These are phyloP conservation scores for Didymella exigua DNA, from an alignment of 2,329 filamentous ascomycete genomes.

Conservation along the genomic window DNA sequence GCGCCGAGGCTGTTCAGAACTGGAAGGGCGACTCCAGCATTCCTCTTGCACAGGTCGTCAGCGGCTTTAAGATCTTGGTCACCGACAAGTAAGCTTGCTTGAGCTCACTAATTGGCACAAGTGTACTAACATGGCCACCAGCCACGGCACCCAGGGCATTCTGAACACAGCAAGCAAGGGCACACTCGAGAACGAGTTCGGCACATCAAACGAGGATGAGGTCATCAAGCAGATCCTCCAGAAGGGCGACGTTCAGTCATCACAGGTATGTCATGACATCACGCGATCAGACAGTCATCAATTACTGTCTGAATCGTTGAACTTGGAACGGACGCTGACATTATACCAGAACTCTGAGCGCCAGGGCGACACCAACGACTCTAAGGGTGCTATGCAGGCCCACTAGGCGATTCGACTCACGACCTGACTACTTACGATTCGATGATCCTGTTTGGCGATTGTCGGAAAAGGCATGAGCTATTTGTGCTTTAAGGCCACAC, in stretches of 20 bases:
- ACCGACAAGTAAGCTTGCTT: slow-evolving; percentile 77
- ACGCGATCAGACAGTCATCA: neutral
- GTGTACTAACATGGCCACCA: slow-evolving; percentile 45
- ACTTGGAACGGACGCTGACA: slow-evolving; percentile 12
- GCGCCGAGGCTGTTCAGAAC: slow-evolving; percentile 69
- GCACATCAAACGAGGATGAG: slow-evolving; percentile 77
- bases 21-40: slow-evolving; percentile 82
- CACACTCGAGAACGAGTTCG: slow-evolving; percentile 84
- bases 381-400: slow-evolving; percentile 42
- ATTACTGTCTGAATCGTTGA: neutral
- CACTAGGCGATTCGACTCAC: slow-evolving; percentile 31
- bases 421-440: slow-evolving; percentile 23
- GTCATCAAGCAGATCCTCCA: slow-evolving; percentile 81
- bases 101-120: neutral
- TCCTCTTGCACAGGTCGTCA: slow-evolving; percentile 83
- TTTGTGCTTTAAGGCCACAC: slow-evolving; percentile 9
- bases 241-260: slow-evolving; percentile 60
- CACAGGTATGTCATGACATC: slow-evolving; percentile 13
- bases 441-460: slow-evolving; percentile 25
- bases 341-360: slow-evolving; percentile 46
- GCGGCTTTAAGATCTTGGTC: slow-evolving; percentile 84
- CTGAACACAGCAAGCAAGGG: slow-evolving; percentile 77
- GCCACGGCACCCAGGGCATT: slow-evolving; percentile 84
- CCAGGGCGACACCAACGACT: slow-evolving; percentile 52
- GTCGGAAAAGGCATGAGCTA: slow-evolving; percentile 9